Evolutionary conservation across 352 stramenopile genomes (phyloP).

Genomic region (Aphanomyces invadans): DNA sequence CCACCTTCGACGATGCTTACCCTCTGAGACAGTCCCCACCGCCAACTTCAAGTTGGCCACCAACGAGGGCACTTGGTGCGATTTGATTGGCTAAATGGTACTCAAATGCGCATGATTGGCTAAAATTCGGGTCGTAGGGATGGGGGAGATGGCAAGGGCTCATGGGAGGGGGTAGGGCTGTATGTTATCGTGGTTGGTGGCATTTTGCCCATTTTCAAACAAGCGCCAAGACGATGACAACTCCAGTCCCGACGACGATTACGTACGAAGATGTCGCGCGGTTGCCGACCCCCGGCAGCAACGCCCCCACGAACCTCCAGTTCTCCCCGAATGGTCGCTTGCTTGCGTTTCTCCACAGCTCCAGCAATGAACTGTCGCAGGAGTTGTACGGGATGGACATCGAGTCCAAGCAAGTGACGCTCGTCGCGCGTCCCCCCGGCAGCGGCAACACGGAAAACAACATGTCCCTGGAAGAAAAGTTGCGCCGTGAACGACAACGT

Average conservation of each 20-base stretch:
- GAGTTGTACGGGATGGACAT: conserved; percentile 83
- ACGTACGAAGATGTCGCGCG: conserved; percentile 80
- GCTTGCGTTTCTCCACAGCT: conserved; percentile 82
- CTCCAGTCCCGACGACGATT: conserved; percentile 30
- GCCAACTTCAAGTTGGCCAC: too few relatives aligned
- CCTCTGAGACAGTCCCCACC: too few relatives aligned
- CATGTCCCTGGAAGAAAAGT: conserved; percentile 85
- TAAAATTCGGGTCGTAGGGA: neutral
- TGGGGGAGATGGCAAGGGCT: conserved; percentile 5
- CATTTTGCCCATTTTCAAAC: neutral
- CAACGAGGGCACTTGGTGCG: neutral
- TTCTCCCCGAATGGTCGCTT: conserved; percentile 78
- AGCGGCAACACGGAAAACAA: conserved; percentile 80
- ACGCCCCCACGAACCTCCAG: conserved; percentile 63
- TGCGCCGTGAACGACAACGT: conserved; percentile 83
- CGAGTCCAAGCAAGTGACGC: conserved; percentile 36
- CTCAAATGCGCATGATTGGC: conserved; percentile 8
- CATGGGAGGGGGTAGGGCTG: neutral
- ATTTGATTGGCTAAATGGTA: conserved; percentile 1
- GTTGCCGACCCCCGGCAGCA: conserved; percentile 80
- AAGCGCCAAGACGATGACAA: neutral
- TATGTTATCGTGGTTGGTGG: neutral
- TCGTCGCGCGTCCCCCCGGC: conserved; percentile 60
- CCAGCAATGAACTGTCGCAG: conserved; percentile 65
- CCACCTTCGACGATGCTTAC: too few relatives aligned